A percentile compares a stretch with the other conserved stretches of the same genome.
Conservation (phyloP, 257 asterid species). For the Sherardia arvensis region DNA sequence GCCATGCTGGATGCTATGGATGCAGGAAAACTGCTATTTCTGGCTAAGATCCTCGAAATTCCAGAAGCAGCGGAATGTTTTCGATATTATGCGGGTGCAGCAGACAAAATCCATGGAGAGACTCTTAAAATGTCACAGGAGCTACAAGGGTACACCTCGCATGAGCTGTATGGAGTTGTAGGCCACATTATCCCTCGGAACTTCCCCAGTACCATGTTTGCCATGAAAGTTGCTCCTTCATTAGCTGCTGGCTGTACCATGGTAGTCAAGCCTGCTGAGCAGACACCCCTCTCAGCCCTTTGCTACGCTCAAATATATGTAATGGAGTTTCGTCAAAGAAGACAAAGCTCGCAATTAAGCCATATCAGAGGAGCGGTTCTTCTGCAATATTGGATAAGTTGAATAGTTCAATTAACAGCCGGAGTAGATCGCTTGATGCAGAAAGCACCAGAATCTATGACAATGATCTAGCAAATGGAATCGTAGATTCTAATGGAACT, state of each 20-base stretch:
- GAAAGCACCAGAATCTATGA: too few species aligned
- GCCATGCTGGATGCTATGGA: conserved; percentile 30
- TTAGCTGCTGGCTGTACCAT: conserved; percentile 38
- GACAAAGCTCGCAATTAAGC: too few species aligned
- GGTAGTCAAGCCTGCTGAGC: conserved; percentile 37
- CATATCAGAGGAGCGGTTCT: too few species aligned
- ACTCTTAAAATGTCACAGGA: conserved; percentile 27
- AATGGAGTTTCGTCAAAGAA: too few species aligned
- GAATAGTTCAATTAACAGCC: too few species aligned
- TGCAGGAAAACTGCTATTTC: conserved; percentile 22
- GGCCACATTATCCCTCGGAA: conserved; percentile 42
- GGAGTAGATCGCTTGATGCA: too few species aligned
- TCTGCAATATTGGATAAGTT: too few species aligned
- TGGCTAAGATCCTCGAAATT: conserved; percentile 21
- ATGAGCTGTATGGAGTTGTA: conserved; percentile 32
- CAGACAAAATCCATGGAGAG: conserved; percentile 34
- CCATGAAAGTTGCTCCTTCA: conserved; percentile 26
- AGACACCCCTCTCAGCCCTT: conserved; percentile 31
- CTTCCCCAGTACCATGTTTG: conserved; percentile 25
- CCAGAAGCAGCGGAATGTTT: too few species aligned
- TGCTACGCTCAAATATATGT: conserved; percentile 37
- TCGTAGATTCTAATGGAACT: too few species aligned
- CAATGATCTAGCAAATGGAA: too few species aligned
- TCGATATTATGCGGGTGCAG: conserved; percentile 38
- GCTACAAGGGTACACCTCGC: conserved; percentile 30